These are phyloP conservation scores for Magnaporthiopsis rhizophila DNA, from an alignment of 2,329 filamentous ascomycete species.

Conservation along the genomic window DNA sequence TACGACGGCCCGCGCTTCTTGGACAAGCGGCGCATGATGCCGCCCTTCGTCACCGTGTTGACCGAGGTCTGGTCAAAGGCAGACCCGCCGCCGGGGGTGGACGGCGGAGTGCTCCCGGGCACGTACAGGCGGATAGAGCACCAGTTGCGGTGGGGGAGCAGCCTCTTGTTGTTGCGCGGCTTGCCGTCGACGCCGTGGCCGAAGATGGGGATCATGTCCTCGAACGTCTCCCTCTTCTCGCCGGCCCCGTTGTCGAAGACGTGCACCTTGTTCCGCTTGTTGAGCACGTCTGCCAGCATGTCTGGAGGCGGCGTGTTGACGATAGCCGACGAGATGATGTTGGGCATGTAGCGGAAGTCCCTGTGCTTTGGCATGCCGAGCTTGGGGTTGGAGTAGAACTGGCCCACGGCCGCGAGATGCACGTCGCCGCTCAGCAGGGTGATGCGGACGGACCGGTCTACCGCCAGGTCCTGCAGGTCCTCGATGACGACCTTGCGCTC, in stretches of 20 bases:
- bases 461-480: slow-evolving; percentile 86
- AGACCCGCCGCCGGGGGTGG: slow-evolving; percentile 48
- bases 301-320: slow-evolving; percentile 86
- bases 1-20: slow-evolving; percentile 25
- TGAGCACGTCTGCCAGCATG: slow-evolving; percentile 81
- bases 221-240: slow-evolving; percentile 61
- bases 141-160: slow-evolving; percentile 90
- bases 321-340: slow-evolving; percentile 88
- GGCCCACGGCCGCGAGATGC: slow-evolving; percentile 83
- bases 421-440: slow-evolving; percentile 93
- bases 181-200: slow-evolving; percentile 82
- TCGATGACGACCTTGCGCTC: slow-evolving; percentile 83
- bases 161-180: slow-evolving; percentile 79
- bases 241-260: slow-evolving; percentile 44
- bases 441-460: slow-evolving; percentile 83
- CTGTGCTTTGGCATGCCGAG: slow-evolving; percentile 72
- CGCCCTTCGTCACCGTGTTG: slow-evolving; percentile 22
- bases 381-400: slow-evolving; percentile 90
- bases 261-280: slow-evolving; percentile 80
- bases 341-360: slow-evolving; percentile 95
- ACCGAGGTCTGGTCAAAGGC: slow-evolving; percentile 30
- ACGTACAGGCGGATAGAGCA: slow-evolving; percentile 83
- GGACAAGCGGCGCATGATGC: slow-evolving; percentile 39
- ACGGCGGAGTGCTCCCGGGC: slow-evolving; percentile 67
- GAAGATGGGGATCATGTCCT: slow-evolving; percentile 94